phyloP scores from a whole-genome alignment of 176 grass and related monocot species.

The Coix lacrymajobi region DNA sequence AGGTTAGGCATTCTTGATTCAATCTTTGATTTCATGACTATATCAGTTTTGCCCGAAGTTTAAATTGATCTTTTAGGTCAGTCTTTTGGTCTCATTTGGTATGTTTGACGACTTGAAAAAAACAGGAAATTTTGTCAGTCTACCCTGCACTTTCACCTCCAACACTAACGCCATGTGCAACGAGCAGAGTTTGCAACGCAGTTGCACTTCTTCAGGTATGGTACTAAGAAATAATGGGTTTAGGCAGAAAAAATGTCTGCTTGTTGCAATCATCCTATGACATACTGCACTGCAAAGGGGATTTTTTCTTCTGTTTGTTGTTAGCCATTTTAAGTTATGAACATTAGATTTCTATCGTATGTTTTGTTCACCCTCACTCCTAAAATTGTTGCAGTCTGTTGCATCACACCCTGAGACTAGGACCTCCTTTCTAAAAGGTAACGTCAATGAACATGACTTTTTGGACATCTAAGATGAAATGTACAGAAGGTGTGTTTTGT shows the following conservation, averaged over 20 bases:
- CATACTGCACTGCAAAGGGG: neutral
- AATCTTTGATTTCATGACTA: neutral
- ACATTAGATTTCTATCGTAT: neutral
- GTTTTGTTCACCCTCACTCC: neutral
- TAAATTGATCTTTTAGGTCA: neutral
- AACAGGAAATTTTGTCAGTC: conserved; percentile 71
- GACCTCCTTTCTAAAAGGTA: conserved; percentile 69
- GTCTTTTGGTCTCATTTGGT: neutral
- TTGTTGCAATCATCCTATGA: neutral
- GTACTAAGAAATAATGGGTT: neutral
- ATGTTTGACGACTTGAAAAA: conserved; percentile 21
- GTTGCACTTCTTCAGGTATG: conserved; percentile 86
- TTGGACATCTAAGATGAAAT: neutral
- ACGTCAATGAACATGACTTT: neutral
- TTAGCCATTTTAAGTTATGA: neutral
- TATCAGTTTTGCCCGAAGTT: neutral
- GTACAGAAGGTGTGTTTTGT: neutral
- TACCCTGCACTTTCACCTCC: conserved; percentile 73
- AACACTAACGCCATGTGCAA: conserved; percentile 44
- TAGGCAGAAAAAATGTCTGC: neutral
- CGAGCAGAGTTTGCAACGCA: conserved; percentile 74
- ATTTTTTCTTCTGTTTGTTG: neutral
- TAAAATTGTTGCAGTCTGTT: conserved; percentile 52
- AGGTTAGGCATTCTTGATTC: neutral
- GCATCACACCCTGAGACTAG: conserved; percentile 79